phyloP scores from a whole-genome alignment of 768 basidiomycete genomes.

The Imleria badia region DNA sequence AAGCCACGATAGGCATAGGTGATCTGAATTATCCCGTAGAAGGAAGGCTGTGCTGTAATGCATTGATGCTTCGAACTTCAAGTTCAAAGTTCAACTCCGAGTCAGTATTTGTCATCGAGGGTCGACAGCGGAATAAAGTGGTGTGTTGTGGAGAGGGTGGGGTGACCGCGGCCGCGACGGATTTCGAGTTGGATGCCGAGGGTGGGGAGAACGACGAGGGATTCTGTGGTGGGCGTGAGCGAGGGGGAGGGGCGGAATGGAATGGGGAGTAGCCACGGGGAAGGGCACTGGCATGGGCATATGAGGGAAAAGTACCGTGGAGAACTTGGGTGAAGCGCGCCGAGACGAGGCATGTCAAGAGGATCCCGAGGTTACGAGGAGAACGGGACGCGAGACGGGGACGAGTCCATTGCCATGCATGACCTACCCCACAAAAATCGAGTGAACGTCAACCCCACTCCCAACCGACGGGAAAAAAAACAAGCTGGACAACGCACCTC shows the following conservation, averaged over 20 bases:
- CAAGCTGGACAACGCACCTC: neutral
- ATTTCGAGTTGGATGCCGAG: conserved; percentile 78
- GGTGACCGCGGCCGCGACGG: conserved; percentile 59
- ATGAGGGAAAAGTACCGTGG: conserved; percentile 44
- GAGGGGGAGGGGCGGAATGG: no score
- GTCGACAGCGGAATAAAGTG: conserved; percentile 44
- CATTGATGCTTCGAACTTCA: no score
- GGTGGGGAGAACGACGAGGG: conserved; percentile 60
- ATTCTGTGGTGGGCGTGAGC: conserved; percentile 36
- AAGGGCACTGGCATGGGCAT: no score
- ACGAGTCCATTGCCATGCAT: neutral
- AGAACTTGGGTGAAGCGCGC: conserved; percentile 44
- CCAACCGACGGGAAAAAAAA: no score
- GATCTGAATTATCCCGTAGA: no score
- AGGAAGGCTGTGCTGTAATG: no score
- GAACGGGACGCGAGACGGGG: neutral
- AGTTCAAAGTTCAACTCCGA: no score
- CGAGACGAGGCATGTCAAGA: conserved; percentile 30
- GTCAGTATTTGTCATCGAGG: conserved; percentile 60
- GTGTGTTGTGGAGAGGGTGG: conserved; percentile 34
- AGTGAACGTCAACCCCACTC: neutral
- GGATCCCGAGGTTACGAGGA: conserved; percentile 8
- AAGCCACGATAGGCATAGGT: no score
- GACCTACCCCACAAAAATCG: neutral
- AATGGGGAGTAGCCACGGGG: no score